Evolutionary conservation across 495 filamentous ascomycete species (phyloP), one percentile per base, ranked within the genome.

Genomic region (Talaromyces ruber): DNA sequence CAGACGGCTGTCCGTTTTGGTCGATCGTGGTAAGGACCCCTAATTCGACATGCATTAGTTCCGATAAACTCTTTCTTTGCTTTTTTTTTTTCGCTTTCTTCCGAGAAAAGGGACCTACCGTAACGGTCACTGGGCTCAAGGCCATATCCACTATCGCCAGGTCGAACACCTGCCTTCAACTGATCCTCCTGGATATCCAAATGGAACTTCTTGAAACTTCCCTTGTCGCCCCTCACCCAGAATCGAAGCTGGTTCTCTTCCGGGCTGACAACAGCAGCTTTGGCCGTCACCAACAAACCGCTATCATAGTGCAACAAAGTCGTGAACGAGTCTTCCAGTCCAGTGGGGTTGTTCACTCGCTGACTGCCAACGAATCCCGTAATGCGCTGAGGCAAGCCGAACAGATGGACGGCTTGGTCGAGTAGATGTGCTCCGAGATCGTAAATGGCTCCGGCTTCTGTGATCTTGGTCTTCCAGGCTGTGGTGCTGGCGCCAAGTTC

Each of bases 371-470:
- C 78, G 66, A 89, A 84, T 3, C 76, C 91, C 11, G 83, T 90
- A 2, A 96, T 81, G 9, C 76, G 74, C 39, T 82, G 74, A 21
- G 93, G 93, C 66, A 87, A 70, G 11, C 92, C 93, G 68, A 96
- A 90, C n/a, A 90, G 73, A 16, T 84, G 78, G 69, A 89, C 86
- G 0, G 82, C 86, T 72, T 96, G 92, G 72, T 95, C 91, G 22
- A 96, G 76, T 34, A 93, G 77, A 70, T 97, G 93, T 4, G 87
- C 84, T 58, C 93, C 93, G 8, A 97, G 79, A 71, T 96, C 93
- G 68, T 89, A 93, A 32, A 95, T 76, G 24, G 83, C 85, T 21
- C 90, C 88, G 11, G 88, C 86, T 30, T 86, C 91, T 28, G 87
- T 80, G 58, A 87, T 70, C 61, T 89, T 81, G 47, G 80, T 82